Evolutionary conservation across 768 basidiomycete species (phyloP).

Genomic region (Sarcodon sp.): DNA sequence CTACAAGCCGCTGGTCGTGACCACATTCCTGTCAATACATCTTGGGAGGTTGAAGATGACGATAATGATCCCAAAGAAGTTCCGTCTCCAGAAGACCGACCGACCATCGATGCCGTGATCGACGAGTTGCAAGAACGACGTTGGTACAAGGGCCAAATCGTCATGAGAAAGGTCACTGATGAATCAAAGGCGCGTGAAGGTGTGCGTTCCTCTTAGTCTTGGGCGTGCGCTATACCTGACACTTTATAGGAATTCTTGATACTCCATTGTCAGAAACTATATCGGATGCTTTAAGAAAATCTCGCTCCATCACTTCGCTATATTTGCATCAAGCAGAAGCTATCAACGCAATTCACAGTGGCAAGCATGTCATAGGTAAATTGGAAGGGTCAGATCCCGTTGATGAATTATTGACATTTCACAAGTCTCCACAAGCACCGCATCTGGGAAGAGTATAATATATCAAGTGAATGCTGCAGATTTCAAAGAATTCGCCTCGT

Average conservation of each 20-base stretch:
- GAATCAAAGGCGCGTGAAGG: constrained; percentile 42
- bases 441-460: constrained; percentile 81
- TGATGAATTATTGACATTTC: background rate
- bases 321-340: constrained; percentile 66
- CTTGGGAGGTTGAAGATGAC: constrained; percentile 1
- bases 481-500: background rate
- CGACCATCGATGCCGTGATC: constrained; percentile 44
- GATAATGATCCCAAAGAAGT: constrained; percentile 9
- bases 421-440: constrained; percentile 73
- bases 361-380: constrained; percentile 48
- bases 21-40: constrained; percentile 59
- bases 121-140: constrained; percentile 39
- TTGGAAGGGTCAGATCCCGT: background rate
- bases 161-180: constrained; percentile 37
- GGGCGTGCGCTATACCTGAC: background rate
- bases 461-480: constrained; percentile 48
- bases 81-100: constrained; percentile 37
- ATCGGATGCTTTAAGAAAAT: constrained; percentile 35
- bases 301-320: constrained; percentile 48
- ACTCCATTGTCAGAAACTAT: constrained; percentile 47
- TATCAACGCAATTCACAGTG: constrained; percentile 44
- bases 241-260: constrained; percentile 29
- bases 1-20: constrained; percentile 56
- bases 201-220: constrained; percentile 8
- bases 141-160: constrained; percentile 67